These are phyloP conservation scores for Debaryomycetaceae sp. DNA, from an alignment of 1,139 yeast species.

Conservation along the genomic window DNA sequence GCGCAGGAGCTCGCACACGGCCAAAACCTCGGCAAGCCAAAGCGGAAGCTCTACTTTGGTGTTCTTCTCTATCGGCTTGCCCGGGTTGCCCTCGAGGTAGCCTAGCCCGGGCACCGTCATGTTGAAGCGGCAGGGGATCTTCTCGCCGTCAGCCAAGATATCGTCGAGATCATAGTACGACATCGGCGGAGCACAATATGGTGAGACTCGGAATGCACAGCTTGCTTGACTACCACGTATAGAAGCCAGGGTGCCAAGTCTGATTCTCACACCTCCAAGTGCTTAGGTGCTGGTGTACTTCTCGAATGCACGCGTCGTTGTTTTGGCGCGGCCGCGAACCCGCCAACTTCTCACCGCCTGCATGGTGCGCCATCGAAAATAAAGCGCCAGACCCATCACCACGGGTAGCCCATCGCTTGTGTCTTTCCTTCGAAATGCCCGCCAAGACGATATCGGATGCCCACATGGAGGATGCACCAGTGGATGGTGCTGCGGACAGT, in stretches of 20 bases:
- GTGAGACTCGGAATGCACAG: background rate
- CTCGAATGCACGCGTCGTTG: too few species aligned
- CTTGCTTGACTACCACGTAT: too few species aligned
- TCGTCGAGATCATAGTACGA: conserved; percentile 81
- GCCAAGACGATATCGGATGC: conserved; percentile 8
- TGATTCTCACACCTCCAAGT: too few species aligned
- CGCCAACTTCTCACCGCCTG: too few species aligned
- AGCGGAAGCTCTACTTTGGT: conserved; percentile 77
- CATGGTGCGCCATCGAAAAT: too few species aligned
- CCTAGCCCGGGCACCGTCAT: conserved; percentile 82
- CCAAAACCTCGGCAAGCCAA: conserved; percentile 84
- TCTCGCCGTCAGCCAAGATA: conserved; percentile 68
- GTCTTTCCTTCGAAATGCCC: conserved; percentile 10
- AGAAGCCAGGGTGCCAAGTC: too few species aligned
- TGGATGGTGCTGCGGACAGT: conserved; percentile 39
- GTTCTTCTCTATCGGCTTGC: conserved; percentile 55
- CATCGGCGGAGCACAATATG: conserved; percentile 1
- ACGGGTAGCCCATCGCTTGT: too few species aligned
- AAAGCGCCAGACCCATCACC: too few species aligned
- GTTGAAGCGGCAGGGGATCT: conserved; percentile 75
- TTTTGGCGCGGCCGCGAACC: too few species aligned
- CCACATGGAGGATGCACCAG: conserved; percentile 1
- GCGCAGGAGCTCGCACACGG: conserved; percentile 43
- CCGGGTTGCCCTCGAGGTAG: conserved; percentile 79
- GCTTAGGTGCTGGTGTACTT: background rate